Base-by-base conservation (phyloP, 306 rosid species). In the Prinsepia uniflora region DNA sequence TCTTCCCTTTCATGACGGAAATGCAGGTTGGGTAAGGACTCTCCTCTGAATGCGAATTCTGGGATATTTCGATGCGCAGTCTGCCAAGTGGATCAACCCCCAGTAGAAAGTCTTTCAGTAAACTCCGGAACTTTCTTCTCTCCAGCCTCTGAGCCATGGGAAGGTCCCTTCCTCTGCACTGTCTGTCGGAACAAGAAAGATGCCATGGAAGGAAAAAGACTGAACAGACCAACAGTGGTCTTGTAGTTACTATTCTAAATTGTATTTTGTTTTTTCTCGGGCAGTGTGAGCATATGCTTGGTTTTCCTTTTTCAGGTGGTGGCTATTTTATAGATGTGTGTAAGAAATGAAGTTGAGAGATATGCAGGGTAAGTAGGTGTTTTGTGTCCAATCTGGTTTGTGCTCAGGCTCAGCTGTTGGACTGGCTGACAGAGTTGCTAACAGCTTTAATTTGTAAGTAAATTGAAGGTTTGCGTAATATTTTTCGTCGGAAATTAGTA, bases 151-250 rank as follows among this genome's bases (percentile, higher is more conserved):
- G 90, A 87, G 55, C 94, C 94, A 34, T 91, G 96, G 94, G 97
- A 91, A 85, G 97, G 99, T 11, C 97, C 95, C 40, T 91, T 93
- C 79, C 96, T 93, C 81, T 93, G 98, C 65, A 44, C 89, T 18
- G 84, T 72, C 67, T 93, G 97, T 79, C 84, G 86, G 66, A 90
- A 74, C 77, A 93, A 90, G 86, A 93, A 90, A 85, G 98, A 93
- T 53, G 99, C 97, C 68, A 91, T 91, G 95, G 99, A 94, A 87
- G 99, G 97, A 56, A 94, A 91, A 79, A 81, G 95, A 84, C 80
- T 92, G 9, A 79, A 84, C 88, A 65, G 68, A 72, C 87, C 96
- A 59, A 79, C 86, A 22, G 55, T 89, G 70, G 79, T 75, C n/a
- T 81, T 83, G 60, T 85, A 91, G 57, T 81, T 65, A 75, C 86